Evolutionary conservation across 116 monocot genomes (phyloP).

Genomic region (Dioscorea cayenensis): DNA sequence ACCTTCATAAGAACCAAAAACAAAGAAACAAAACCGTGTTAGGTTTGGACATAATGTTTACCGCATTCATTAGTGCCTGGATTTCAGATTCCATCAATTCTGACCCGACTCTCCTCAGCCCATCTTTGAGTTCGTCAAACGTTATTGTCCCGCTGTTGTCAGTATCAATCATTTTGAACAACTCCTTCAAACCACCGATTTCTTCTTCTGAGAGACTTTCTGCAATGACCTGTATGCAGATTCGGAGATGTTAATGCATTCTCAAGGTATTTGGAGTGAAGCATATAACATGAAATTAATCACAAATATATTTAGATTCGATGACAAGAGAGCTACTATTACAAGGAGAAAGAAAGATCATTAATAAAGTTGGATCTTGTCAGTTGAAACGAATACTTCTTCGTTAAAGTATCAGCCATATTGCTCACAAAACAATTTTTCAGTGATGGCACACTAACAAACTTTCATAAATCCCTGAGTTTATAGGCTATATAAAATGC

Average conservation of each 20-base stretch:
- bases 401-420: too few relatives aligned
- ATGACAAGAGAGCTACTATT: background rate
- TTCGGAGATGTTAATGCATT: background rate
- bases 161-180: conserved; percentile 69
- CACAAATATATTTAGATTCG: background rate
- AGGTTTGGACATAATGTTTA: conserved; percentile 12
- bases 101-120: conserved; percentile 63
- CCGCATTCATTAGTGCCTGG: conserved; percentile 67
- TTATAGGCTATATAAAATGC: too few relatives aligned
- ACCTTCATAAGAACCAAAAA: background rate
- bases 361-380: too few relatives aligned
- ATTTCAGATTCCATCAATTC: conserved; percentile 72
- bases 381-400: too few relatives aligned
- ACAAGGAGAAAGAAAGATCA: too few relatives aligned
- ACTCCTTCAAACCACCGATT: conserved; percentile 64
- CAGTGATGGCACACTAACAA: too few relatives aligned
- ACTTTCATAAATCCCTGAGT: too few relatives aligned
- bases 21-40: background rate
- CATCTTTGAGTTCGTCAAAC: conserved; percentile 76
- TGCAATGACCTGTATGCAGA: conserved; percentile 46
- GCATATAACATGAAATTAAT: background rate
- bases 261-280: background rate
- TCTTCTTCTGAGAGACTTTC: conserved; percentile 80
- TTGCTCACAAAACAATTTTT: too few relatives aligned
- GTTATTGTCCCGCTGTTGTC: conserved; percentile 78